A percentile compares a stretch with the other conserved stretches of the same genome.
Conservation (phyloP, 225 moss, liverwort and hornwort genomes). For the Pseudisothecium myosuroides region DNA sequence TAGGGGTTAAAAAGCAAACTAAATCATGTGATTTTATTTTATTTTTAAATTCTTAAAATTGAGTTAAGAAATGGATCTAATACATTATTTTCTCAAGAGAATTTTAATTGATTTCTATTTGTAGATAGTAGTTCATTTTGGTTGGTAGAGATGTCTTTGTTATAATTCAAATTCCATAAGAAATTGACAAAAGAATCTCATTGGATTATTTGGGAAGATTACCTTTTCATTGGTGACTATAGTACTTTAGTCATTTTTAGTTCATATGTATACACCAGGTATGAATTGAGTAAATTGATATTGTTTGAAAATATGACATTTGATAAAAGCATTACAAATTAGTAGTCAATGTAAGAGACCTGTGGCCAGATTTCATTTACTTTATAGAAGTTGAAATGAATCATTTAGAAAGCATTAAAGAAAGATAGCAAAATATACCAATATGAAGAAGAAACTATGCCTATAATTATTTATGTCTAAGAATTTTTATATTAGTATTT, state of each 20-base stretch:
- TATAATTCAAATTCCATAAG: not conserved
- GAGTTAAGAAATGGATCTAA: too few species aligned
- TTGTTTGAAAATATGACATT: too few species aligned
- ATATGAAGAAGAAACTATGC: not conserved
- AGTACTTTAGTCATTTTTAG: not conserved
- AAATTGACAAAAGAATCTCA: not conserved
- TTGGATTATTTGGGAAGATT: not conserved
- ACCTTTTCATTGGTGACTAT: not conserved
- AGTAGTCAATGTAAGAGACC: not conserved
- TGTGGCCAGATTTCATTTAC: accelerated
- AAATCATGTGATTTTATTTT: too few species aligned
- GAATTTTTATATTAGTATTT: not conserved
- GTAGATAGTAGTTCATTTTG: not conserved
- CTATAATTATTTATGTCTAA: not conserved
- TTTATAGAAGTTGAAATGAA: not conserved
- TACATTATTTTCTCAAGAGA: too few species aligned
- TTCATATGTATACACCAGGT: not conserved
- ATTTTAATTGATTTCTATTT: not conserved
- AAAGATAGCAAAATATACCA: not conserved
- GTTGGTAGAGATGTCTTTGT: not conserved
- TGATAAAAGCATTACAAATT: not conserved
- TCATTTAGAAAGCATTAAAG: not conserved
- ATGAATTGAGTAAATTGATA: not conserved
- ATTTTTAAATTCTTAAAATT: too few species aligned
- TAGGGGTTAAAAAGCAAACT: too few species aligned